Evolutionary conservation across 345 rosid genomes (phyloP).

Genomic region (Ricinus communis): DNA sequence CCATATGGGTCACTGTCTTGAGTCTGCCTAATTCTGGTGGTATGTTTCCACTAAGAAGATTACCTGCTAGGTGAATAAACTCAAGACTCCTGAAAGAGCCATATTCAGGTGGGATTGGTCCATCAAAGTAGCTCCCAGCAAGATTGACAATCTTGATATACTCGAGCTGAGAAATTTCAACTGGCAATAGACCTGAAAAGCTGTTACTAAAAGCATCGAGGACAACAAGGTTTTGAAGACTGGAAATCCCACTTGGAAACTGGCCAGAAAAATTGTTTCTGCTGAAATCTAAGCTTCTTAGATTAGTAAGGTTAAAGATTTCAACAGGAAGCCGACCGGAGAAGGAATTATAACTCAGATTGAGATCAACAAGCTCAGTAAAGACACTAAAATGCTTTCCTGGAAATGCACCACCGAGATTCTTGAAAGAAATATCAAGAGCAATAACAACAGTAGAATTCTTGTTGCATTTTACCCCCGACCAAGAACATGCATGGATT

Average conservation of each 20-base stretch:
- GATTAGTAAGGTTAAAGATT: slow-evolving; percentile 51
- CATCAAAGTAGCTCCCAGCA: slow-evolving; percentile 91
- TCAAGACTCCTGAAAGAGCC: slow-evolving; percentile 71
- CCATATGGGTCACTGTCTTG: slow-evolving; percentile 73
- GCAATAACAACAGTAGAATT: slow-evolving; percentile 55
- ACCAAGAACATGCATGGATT: slow-evolving; percentile 72
- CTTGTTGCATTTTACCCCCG: slow-evolving; percentile 68
- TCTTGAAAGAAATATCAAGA: slow-evolving; percentile 61
- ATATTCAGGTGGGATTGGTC: slow-evolving; percentile 68
- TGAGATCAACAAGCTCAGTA: slow-evolving; percentile 70
- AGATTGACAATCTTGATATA: slow-evolving; percentile 67
- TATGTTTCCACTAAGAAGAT: slow-evolving; percentile 56
- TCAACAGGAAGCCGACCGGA: slow-evolving; percentile 63
- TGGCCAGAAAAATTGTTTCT: slow-evolving; percentile 78
- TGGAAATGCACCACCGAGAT: slow-evolving; percentile 57
- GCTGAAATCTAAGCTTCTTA: slow-evolving; percentile 73
- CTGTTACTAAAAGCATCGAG: slow-evolving; percentile 88
- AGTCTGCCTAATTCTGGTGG: slow-evolving; percentile 73
- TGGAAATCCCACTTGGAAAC: slow-evolving; percentile 55
- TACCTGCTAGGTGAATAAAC: slow-evolving; percentile 83
- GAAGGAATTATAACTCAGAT: slow-evolving; percentile 76
- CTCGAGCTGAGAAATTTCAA: slow-evolving; percentile 51
- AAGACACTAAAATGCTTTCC: slow-evolving; percentile 54
- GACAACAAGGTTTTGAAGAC: slow-evolving; percentile 46
- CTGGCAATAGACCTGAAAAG: slow-evolving; percentile 77